Evolutionary conservation across 768 basidiomycete species (phyloP).

Genomic region (Boletus rubroflammeus): DNA sequence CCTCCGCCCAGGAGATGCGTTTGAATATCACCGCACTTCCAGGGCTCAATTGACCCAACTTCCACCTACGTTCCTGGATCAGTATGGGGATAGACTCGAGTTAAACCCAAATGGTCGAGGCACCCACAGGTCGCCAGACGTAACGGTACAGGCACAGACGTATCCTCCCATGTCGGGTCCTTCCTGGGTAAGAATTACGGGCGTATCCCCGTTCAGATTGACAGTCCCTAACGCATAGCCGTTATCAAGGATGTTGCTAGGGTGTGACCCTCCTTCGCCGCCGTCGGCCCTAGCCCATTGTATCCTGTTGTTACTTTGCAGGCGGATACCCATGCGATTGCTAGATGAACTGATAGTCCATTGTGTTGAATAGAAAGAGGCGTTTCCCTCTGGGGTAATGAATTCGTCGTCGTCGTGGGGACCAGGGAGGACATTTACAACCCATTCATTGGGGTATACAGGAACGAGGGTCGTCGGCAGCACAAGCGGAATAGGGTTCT

Average conservation of each 20-base stretch:
- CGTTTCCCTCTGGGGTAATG: conserved; percentile 45
- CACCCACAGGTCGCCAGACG: conserved; percentile 47
- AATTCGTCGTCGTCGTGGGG: conserved; percentile 62
- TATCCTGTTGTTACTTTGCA: conserved; percentile 44
- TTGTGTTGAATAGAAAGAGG: conserved; percentile 46
- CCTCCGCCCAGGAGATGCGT: conserved; percentile 43
- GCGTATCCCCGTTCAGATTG: conserved; percentile 68
- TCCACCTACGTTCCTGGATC: conserved; percentile 48
- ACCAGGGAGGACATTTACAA: conserved; percentile 52
- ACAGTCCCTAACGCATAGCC: conserved; percentile 53
- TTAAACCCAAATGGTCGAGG: neutral
- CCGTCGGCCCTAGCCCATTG: conserved; percentile 54
- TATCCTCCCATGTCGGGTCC: conserved; percentile 66
- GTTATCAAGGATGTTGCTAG: conserved; percentile 63
- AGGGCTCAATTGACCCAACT: conserved; percentile 60
- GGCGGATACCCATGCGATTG: conserved; percentile 62
- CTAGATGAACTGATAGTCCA: conserved; percentile 57
- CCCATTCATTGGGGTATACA: conserved; percentile 46
- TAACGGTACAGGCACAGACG: conserved; percentile 52
- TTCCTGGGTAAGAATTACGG: conserved; percentile 60
- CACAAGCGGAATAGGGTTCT: neutral
- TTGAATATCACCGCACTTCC: conserved; percentile 53
- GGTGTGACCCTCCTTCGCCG: conserved; percentile 67
- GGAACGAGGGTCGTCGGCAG: conserved; percentile 37
- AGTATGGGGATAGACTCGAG: neutral